Base-by-base conservation (phyloP, 345 rosid genomes). In the Aquilaria sinensis region DNA sequence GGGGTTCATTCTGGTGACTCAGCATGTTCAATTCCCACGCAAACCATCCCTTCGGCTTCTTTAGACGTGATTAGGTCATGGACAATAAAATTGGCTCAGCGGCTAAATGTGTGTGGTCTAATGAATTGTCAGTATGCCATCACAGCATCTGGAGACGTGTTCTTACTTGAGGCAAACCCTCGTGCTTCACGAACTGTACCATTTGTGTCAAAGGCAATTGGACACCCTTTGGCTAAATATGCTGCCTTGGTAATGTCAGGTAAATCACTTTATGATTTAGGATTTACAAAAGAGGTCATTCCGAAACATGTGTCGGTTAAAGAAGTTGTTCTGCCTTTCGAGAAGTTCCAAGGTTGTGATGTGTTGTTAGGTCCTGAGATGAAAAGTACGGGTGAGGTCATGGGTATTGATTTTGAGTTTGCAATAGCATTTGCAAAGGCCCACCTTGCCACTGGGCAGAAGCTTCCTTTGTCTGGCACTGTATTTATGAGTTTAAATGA, bases 1-100 rank as follows among this genome's bases (percentile, higher is more conserved):
- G 97, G 99, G 56, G 92, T 94, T 49, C 97, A 94, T 75, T 94
- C 99, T 62, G 99, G 96, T 70, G 99, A 94, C 71, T 94, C 97
- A 0, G 99, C 99, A 13, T 94, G 97, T 70, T 81, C 86, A 55
- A 77, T 94, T 74, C 99, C 99, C 16, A 86, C 99, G 1, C 92
- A 90, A 65, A 83, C 88, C 13, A 69, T 90, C 60, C 80, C 93
- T 23, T 48, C 92, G 61, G 85, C 88, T 51, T 77, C 91, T 78
- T 82, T 90, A 80, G 75, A 74, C 2, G 86, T 80, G n/a, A 88
- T 94, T 45, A 75, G 88, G 74, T 56, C 85, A 46, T 94, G 96
- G 96, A 94, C 99, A 51, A 77, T 63, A 54, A 79, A 85, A 60
- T 53, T 94, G 74, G 97, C 99, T 5, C 81, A 71, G 83, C 74